Percentiles rank a stretch among this genome's conserved stretches.
Evolutionary conservation across 768 basidiomycete species (phyloP).

Genomic region (Russula abietina): DNA sequence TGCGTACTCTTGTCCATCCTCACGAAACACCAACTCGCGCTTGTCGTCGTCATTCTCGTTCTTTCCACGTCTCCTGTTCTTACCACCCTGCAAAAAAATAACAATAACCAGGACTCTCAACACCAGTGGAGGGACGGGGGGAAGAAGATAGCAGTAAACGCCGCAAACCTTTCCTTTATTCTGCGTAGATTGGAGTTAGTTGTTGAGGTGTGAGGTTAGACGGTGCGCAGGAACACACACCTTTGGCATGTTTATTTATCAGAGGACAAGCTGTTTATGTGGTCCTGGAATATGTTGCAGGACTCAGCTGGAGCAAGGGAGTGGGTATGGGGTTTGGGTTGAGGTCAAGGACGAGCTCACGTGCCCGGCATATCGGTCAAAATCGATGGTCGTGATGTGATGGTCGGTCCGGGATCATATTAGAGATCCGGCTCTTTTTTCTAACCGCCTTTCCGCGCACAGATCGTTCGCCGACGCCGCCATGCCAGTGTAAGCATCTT

Average conservation of each 20-base stretch:
- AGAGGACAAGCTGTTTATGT: neutral
- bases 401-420: no score
- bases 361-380: no score
- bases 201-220: neutral
- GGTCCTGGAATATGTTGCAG: neutral
- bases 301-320: neutral
- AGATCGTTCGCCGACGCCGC: slow-evolving; percentile 83
- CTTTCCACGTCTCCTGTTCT: slow-evolving; percentile 99
- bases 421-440: no score
- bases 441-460: no score
- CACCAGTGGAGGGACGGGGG: slow-evolving; percentile 5
- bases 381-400: no score
- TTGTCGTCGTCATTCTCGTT: slow-evolving; percentile 99
- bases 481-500: slow-evolving; percentile 51
- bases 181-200: slow-evolving; percentile 32
- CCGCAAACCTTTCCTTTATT: slow-evolving; percentile 68
- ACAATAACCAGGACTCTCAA: slow-evolving; percentile 15
- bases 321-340: neutral
- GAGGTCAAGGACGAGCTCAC: no score
- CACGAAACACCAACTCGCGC: slow-evolving; percentile 96
- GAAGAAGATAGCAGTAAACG: neutral
- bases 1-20: slow-evolving; percentile 98
- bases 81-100: slow-evolving; percentile 76
- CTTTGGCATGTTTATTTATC: slow-evolving; percentile 23
- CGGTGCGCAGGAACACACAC: neutral